Evolutionary conservation across 352 stramenopile genomes (phyloP).

Genomic region (Globisporangium megalacanthum): DNA sequence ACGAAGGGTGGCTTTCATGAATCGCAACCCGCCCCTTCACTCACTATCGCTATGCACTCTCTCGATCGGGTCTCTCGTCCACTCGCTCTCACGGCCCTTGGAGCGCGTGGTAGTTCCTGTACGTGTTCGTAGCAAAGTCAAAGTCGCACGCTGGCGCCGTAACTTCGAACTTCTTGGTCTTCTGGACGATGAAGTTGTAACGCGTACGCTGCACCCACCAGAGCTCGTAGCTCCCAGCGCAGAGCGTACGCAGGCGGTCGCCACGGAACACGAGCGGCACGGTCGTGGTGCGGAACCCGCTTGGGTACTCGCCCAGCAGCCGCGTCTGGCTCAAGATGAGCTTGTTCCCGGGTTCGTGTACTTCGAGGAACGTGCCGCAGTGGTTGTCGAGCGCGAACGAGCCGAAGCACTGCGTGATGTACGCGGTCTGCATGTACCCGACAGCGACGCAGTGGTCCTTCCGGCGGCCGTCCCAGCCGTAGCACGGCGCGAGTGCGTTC

Average conservation of each 20-base stretch:
- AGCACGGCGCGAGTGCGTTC: conserved; percentile 55
- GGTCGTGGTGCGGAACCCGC: conserved; percentile 68
- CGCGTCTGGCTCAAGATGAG: conserved; percentile 70
- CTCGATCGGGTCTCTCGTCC: background rate
- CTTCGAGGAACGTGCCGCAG: conserved; percentile 82
- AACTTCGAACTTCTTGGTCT: conserved; percentile 71
- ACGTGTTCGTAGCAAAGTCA: conserved; percentile 72
- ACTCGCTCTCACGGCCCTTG: conserved; percentile 10
- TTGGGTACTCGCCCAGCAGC: conserved; percentile 64
- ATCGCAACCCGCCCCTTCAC: background rate
- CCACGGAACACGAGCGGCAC: conserved; percentile 67
- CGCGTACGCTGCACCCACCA: conserved; percentile 85
- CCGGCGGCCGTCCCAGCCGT: conserved; percentile 49
- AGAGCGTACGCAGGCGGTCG: conserved; percentile 56
- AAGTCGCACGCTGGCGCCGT: conserved; percentile 67
- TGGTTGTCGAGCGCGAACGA: conserved; percentile 65
- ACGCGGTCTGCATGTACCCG: conserved; percentile 75
- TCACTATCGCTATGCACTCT: too few relatives aligned
- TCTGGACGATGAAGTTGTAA: conserved; percentile 81
- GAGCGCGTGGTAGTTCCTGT: conserved; percentile 56
- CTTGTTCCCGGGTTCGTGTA: conserved; percentile 62
- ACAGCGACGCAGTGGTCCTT: conserved; percentile 65
- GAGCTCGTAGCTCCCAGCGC: conserved; percentile 71
- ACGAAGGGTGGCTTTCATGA: conserved; percentile 29
- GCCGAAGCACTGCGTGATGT: conserved; percentile 71